A percentile compares a stretch with the other conserved stretches of the same genome.
Conservation (phyloP, 1,139 yeast species). For the Yamadazyma trypodendri region DNA sequence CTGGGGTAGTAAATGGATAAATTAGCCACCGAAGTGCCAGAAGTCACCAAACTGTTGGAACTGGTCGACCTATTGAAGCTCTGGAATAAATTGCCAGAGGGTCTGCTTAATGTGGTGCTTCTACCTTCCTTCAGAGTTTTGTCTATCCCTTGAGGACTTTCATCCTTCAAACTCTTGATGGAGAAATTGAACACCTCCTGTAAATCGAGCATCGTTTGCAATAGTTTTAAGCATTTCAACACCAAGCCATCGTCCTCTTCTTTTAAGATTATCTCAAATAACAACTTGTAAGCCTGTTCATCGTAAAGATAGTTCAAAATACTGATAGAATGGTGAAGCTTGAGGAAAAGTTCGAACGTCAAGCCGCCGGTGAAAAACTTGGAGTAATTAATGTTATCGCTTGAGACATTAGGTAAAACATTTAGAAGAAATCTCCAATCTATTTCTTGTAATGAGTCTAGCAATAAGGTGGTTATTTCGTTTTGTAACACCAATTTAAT, state of each 20-base stretch:
- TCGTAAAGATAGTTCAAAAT: constrained; percentile 61
- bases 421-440: constrained; percentile 63
- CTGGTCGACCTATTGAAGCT: not conserved
- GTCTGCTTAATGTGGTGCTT: not conserved
- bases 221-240: constrained; percentile 34
- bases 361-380: constrained; percentile 37
- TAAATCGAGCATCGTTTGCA: constrained; percentile 49
- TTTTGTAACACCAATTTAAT: constrained; percentile 52
- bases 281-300: constrained; percentile 51
- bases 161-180: constrained; percentile 26
- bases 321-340: constrained; percentile 69
- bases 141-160: not conserved
- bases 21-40: constrained; percentile 19
- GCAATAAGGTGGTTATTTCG: constrained; percentile 51
- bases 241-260: constrained; percentile 54
- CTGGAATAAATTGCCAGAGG: not conserved
- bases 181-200: constrained; percentile 42
- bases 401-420: constrained; percentile 26
- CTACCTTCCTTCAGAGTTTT: not conserved
- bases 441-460: constrained; percentile 54
- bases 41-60: constrained; percentile 2
- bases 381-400: constrained; percentile 45
- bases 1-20: constrained; percentile 43
- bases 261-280: constrained; percentile 50
- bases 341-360: constrained; percentile 34